Evolutionary conservation across 768 basidiomycete species (phyloP), one percentile per base, ranked within the genome.

Genomic region (Guyanaporus albipodus): DNA sequence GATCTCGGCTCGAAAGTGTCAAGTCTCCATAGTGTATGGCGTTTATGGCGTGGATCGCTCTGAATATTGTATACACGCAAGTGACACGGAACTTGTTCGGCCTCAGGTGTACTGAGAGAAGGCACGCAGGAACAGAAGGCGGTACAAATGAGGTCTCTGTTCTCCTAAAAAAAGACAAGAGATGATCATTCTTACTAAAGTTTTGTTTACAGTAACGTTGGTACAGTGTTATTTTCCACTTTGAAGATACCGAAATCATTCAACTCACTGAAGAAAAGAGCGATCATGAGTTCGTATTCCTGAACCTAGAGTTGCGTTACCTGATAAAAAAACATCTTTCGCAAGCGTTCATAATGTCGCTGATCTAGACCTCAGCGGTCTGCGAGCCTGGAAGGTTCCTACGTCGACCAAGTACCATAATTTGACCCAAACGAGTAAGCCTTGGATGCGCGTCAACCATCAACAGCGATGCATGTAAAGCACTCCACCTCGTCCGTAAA

Each of bases 351-450:
- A 61, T 43, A 63, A 11, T n/a, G 52, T 60, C 54, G 47, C 31
- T 36, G 60, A 48, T 42, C 57, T 51, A 19, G 43, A 36, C 11
- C 12, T 38, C 35, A 42, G 38, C 18, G 46, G 42, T 23, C n/a
- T 42, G 37, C 36, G 46, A 14, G 7, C 12, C 27, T n/a, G 35
- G 11, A 21, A 12, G 6, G 22, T 19, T 11, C 38, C 42, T 6
- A 14, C n/a, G 29, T 57, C 46, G 37, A 38, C 44, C 44, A 39
- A 21, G 49, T 57, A 61, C 60, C 57, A 61, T 4, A 50, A 21
- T 24, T 26, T 52, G 27, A 60, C 35, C 38, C 54, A 36, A 12
- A 50, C 2, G 11, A 49, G 31, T 44, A 60, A 38, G 4, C 34
- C 59, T 60, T 29, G 9, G 2, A 15, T 2, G 18, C 11, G 15